Evolutionary conservation across 352 stramenopile species (phyloP), one percentile per base, ranked within the genome.

Genomic region (Saprolegnia parasitica): DNA sequence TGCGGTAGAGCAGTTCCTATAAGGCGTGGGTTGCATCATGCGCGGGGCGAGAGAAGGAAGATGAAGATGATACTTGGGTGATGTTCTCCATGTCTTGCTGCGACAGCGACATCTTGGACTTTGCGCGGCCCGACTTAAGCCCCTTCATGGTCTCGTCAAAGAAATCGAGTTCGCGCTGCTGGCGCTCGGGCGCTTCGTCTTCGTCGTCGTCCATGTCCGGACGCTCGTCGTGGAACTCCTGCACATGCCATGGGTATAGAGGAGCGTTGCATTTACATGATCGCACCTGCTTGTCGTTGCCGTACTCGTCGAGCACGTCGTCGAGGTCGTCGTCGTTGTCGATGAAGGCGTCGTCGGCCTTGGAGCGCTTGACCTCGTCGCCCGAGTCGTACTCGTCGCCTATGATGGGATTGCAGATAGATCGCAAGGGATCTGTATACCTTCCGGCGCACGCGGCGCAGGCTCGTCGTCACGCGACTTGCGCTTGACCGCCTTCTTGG

Each of bases 281-380:
- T 18, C 18, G 11, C 35, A 73, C 68, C 40, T 73, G 87, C 16
- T 77, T 71, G 4, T 95, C 87, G 23, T 93, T 73, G 65, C 81
- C 74, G 73, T 95, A 93, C 71, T 95, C 87, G 39, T 78, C 83
- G 52, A 95, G 71, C 21, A 95, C 87, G 55, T 91, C 85, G 1
- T 75, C 87, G 32, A 95, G 77, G 65, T 95, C 87, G 71, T 95
- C 87, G 29, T 95, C 87, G n/a, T 81, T 46, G 70, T 93, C 87
- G 71, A 95, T 95, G 70, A 95, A 95, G 49, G 90, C 87, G 5
- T 95, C 81, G 72, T 95, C 87, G 0, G 93, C 87, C 60, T 90
- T 91, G 13, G 75, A 88, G 47, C 71, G 76, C n/a, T 80, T 76
- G 0, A 75, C 81, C 61, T 95, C 87, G 1, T 93, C 87, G 1